These are phyloP conservation scores for Gossypium lobatum DNA, from an alignment of 441 rosid genomes.

Conservation along the genomic window DNA sequence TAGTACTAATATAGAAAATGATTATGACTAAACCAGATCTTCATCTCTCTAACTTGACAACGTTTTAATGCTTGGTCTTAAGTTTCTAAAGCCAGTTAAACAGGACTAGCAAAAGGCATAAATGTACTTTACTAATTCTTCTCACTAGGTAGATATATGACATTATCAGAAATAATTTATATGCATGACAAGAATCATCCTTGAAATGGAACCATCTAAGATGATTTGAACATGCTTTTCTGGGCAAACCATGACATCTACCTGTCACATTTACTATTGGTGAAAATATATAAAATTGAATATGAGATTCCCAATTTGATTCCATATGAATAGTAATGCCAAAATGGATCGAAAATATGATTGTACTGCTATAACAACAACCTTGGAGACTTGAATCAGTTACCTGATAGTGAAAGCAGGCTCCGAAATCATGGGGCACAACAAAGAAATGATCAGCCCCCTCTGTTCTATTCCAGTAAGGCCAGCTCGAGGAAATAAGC, in stretches of 20 bases:
- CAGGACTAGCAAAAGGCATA: not conserved
- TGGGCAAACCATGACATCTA: not conserved
- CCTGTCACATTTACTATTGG: not conserved
- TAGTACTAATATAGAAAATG: not conserved
- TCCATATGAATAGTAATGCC: not conserved
- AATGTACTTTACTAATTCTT: too few species aligned
- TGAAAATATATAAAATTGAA: not conserved
- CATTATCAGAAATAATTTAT: not conserved
- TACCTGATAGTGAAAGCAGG: constrained; percentile 93
- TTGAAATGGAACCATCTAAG: not conserved
- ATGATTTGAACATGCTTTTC: not conserved
- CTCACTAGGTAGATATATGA: not conserved
- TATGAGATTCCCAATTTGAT: not conserved
- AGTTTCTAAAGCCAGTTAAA: not conserved
- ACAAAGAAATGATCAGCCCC: constrained; percentile 91
- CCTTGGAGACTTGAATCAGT: not conserved
- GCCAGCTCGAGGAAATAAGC: constrained; percentile 66
- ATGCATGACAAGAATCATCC: not conserved
- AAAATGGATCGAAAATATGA: not conserved
- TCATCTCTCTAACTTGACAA: not conserved
- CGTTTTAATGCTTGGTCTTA: not conserved
- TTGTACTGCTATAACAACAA: too few species aligned
- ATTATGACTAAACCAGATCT: not conserved
- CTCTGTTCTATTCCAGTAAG: constrained; percentile 73
- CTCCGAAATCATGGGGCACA: constrained; percentile 92